Conservation (phyloP, 2,329 filamentous ascomycete genomes). For the Bimuria novae-zelandiae region DNA sequence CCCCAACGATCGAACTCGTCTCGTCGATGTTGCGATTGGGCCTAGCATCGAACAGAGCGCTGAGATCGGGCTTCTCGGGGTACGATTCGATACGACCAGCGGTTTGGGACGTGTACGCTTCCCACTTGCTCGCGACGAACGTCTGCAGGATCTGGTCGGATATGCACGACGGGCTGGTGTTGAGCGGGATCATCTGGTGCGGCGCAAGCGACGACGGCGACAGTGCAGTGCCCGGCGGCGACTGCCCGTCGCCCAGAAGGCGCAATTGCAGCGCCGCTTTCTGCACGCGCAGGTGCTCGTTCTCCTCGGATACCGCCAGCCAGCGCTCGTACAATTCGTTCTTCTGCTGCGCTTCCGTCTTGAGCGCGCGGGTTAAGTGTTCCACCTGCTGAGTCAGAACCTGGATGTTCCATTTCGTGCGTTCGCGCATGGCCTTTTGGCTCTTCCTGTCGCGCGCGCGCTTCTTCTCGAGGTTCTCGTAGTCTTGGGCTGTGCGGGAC, state of each 20-base stretch:
- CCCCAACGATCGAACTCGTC: conserved; percentile 17
- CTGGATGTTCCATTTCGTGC: conserved; percentile 28
- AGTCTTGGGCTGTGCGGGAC: conserved; percentile 3
- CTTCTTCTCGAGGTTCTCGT: conserved; percentile 25
- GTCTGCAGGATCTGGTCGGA: conserved; percentile 30
- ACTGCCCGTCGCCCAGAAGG: conserved; percentile 22
- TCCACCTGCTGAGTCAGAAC: conserved; percentile 27
- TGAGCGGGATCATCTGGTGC: conserved; percentile 26
- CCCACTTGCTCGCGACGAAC: conserved; percentile 24
- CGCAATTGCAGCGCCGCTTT: conserved; percentile 28
- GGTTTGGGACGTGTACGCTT: conserved; percentile 21
- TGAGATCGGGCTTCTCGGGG: conserved; percentile 24
- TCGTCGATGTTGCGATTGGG: conserved; percentile 26
- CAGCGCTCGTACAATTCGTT: conserved; percentile 20
- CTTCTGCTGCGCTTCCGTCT: conserved; percentile 18
- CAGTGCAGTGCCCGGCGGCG: conserved; percentile 6
- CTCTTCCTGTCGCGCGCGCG: conserved; percentile 29
- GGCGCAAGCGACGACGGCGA: conserved; percentile 7
- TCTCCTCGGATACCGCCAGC: conserved; percentile 23
- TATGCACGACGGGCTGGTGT: conserved; percentile 24
- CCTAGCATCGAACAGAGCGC: conserved; percentile 19
- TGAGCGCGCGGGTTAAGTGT: conserved; percentile 21
- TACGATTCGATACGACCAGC: conserved; percentile 16
- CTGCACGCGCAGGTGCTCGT: conserved; percentile 27
- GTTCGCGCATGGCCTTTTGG: conserved; percentile 29